Percentiles rank a stretch among this genome's conserved stretches.
These are phyloP conservation scores for Paxillus rubicundulus DNA, from an alignment of 768 basidiomycete genomes.

Conservation along the genomic window DNA sequence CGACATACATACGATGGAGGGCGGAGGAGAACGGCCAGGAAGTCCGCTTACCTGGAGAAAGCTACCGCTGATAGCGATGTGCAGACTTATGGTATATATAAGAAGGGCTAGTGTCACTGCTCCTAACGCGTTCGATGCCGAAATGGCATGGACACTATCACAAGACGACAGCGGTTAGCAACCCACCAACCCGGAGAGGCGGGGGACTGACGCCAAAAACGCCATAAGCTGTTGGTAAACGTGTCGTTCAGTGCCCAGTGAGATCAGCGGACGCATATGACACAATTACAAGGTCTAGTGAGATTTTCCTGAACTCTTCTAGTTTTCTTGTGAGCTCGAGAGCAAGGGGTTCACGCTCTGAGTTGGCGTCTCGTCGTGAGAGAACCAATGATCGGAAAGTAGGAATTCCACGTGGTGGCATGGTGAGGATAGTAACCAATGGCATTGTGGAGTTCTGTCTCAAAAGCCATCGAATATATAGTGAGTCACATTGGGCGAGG, in stretches of 20 bases:
- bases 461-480: constrained; percentile 10
- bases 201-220: constrained; percentile 24
- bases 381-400: background rate
- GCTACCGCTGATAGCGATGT: constrained; percentile 15
- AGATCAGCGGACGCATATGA: background rate
- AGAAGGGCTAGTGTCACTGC: constrained; percentile 25
- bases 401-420: constrained; percentile 6
- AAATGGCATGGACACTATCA: constrained; percentile 22
- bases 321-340: constrained; percentile 21
- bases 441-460: background rate
- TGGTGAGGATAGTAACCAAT: background rate
- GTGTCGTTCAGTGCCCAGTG: background rate
- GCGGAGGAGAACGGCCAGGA: too few relatives aligned
- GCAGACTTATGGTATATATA: constrained; percentile 30
- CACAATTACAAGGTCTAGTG: constrained; percentile 18
- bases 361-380: background rate
- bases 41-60: constrained; percentile 17
- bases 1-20: background rate
- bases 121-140: constrained; percentile 15
- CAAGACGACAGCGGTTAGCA: background rate
- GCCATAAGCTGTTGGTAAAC: constrained; percentile 19
- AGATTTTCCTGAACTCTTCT: constrained; percentile 20
- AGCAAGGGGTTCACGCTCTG: constrained; percentile 1
- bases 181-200: background rate
- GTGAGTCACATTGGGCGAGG: background rate